Evolutionary conservation across 768 basidiomycete species (phyloP).

Genomic region (Boletus fagicola): DNA sequence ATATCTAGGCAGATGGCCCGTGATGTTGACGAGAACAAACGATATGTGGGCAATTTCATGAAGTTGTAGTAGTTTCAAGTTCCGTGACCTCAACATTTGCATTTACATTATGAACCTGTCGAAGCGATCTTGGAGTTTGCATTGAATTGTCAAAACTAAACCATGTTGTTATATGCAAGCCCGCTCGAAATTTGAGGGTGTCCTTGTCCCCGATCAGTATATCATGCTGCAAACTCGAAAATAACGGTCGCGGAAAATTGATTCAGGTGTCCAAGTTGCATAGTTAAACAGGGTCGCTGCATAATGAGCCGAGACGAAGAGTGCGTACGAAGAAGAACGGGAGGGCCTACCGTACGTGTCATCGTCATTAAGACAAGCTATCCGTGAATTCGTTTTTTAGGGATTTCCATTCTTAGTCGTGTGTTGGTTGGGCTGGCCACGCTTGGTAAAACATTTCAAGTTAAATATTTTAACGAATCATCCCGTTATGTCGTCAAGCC

Average conservation of each 20-base stretch:
- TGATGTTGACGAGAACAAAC: not conserved
- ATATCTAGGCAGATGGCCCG: constrained; percentile 13
- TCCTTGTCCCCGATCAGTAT: not conserved
- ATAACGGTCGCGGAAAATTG: not conserved
- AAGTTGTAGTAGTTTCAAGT: not conserved
- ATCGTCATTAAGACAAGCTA: not conserved
- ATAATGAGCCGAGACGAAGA: not conserved
- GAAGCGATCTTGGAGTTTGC: not conserved
- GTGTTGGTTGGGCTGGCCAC: too few species aligned
- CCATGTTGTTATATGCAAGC: not conserved
- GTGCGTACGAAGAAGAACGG: not conserved
- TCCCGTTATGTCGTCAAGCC: too few species aligned
- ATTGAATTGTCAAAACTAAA: not conserved
- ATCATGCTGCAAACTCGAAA: not conserved
- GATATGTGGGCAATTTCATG: not conserved
- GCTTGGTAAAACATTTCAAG: too few species aligned
- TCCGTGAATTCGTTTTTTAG: too few species aligned
- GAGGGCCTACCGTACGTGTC: too few species aligned
- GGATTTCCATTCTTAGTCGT: too few species aligned
- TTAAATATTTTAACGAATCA: too few species aligned
- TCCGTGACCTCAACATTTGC: not conserved
- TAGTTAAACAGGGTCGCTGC: not conserved
- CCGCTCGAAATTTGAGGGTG: too few species aligned
- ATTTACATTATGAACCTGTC: not conserved
- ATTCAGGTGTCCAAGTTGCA: not conserved